Percentiles rank a stretch among this genome's conserved stretches.
Conservation (phyloP, 768 basidiomycete genomes). For the Royoungia palumana region DNA sequence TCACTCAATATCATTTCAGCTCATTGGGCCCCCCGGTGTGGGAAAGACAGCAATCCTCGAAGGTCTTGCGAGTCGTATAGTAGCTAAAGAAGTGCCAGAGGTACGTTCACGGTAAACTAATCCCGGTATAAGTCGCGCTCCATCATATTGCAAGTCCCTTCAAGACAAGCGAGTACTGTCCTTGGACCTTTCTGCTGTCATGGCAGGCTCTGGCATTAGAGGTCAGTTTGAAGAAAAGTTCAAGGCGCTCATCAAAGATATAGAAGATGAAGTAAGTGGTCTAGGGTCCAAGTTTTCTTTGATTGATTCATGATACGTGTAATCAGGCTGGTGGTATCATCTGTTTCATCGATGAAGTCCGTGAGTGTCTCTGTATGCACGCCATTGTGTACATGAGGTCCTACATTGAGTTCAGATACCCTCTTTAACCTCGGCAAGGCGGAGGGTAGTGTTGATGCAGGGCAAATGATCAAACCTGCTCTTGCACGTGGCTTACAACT, state of each 20-base stretch:
- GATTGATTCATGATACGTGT: conserved; percentile 16
- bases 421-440: conserved; percentile 88
- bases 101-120: conserved; percentile 35
- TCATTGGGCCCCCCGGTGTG: conserved; percentile 85
- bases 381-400: neutral
- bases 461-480: conserved; percentile 92
- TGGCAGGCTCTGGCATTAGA: conserved; percentile 88
- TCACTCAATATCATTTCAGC: conserved; percentile 33
- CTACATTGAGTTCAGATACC: conserved; percentile 44
- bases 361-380: conserved; percentile 40
- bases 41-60: conserved; percentile 93
- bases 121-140: neutral
- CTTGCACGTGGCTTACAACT: conserved; percentile 84
- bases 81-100: conserved; percentile 89
- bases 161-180: conserved; percentile 86
- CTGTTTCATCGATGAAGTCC: conserved; percentile 94
- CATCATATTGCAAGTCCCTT: conserved; percentile 52
- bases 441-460: conserved; percentile 89
- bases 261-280: conserved; percentile 68
- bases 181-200: conserved; percentile 76
- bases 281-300: conserved; percentile 27
- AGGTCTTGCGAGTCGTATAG: conserved; percentile 83
- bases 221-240: conserved; percentile 95
- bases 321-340: conserved; percentile 70
- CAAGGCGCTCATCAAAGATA: conserved; percentile 85